phyloP scores from a whole-genome alignment of 345 rosid genomes.

The Citrus trifoliata region DNA sequence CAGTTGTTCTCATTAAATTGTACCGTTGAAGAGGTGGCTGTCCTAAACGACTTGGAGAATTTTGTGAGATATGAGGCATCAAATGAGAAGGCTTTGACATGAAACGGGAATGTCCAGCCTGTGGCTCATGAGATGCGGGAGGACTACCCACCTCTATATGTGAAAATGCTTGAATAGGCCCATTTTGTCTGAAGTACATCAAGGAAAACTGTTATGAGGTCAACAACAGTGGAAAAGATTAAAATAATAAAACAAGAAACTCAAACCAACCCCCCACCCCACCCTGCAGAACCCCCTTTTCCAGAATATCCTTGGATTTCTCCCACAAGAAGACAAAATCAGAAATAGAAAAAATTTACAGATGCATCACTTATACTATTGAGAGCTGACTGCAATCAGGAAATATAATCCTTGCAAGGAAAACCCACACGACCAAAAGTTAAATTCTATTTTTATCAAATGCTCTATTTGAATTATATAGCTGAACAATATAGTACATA shows the following conservation, averaged over 20 bases:
- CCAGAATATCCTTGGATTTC: no score
- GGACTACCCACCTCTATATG: constrained; percentile 68
- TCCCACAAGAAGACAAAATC: not conserved
- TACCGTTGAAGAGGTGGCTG: constrained; percentile 64
- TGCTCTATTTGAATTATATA: not conserved
- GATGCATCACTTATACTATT: not conserved
- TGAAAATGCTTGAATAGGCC: constrained; percentile 52
- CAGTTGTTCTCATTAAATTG: constrained; percentile 53
- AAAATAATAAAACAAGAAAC: no score
- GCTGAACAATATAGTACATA: not conserved
- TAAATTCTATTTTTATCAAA: not conserved
- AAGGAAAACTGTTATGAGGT: constrained; percentile 11
- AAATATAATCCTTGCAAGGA: not conserved
- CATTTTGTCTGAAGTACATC: constrained; percentile 53
- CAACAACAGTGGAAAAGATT: not conserved
- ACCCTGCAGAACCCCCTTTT: not conserved
- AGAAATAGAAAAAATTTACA: not conserved
- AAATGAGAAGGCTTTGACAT: constrained; percentile 57
- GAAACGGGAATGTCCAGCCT: constrained; percentile 55
- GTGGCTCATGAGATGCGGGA: constrained; percentile 59
- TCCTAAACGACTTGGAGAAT: constrained; percentile 88
- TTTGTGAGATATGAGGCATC: constrained; percentile 56
- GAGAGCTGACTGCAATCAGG: not conserved
- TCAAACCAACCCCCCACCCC: no score
- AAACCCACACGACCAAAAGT: not conserved